Evolutionary conservation across 2,329 filamentous ascomycete species (phyloP).

Genomic region (Pseudopithomyces maydicus): DNA sequence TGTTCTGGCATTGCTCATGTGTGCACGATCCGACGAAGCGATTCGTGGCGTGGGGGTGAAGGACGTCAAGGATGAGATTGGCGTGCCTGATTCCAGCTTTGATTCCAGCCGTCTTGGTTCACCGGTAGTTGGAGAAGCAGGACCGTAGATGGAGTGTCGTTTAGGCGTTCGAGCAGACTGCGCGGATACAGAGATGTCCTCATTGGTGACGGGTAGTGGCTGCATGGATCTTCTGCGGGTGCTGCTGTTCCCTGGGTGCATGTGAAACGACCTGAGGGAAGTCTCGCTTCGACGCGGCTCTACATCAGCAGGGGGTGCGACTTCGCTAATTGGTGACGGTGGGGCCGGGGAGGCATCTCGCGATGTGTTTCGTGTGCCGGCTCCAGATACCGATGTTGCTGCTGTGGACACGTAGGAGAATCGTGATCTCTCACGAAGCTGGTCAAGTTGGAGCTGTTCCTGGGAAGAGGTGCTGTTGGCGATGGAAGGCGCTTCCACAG

Average conservation of each 20-base stretch:
- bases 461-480: conserved; percentile 41
- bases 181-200: conserved; percentile 32
- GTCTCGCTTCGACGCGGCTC: conserved; percentile 40
- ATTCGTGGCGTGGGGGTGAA: neutral
- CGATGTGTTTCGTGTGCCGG: conserved; percentile 40
- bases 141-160: conserved; percentile 38
- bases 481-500: conserved; percentile 41
- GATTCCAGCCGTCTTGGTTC: conserved; percentile 6
- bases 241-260: conserved; percentile 38
- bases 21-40: neutral
- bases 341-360: conserved; percentile 43
- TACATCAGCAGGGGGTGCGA: conserved; percentile 25
- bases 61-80: conserved; percentile 2
- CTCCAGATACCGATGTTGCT: conserved; percentile 40
- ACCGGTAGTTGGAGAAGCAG: conserved; percentile 27
- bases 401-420: conserved; percentile 44
- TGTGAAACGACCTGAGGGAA: conserved; percentile 45
- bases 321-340: conserved; percentile 39
- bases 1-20: conserved; percentile 10
- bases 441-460: conserved; percentile 43
- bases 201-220: conserved; percentile 42
- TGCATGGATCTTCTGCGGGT: conserved; percentile 46
- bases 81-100: conserved; percentile 12
- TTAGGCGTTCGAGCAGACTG: conserved; percentile 21
- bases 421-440: conserved; percentile 43